Conservation (phyloP, 2,329 filamentous ascomycete genomes). For the Pyrenophora teres region DNA sequence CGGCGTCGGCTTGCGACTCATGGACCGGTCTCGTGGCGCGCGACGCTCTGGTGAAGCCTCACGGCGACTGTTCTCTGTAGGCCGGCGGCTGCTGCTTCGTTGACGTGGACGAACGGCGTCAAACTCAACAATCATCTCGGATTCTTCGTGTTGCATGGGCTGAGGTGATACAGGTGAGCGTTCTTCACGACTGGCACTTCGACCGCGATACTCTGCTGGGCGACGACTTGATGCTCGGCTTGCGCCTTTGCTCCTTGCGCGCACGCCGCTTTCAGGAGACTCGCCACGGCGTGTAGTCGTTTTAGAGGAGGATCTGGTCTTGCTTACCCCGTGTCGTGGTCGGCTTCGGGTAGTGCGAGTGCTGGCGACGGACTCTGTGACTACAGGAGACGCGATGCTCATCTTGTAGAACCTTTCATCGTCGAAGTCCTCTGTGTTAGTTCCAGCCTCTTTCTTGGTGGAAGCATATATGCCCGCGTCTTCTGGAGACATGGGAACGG, state of each 20-base stretch:
- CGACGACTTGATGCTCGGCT: constrained; percentile 46
- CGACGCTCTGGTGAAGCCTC: constrained; percentile 54
- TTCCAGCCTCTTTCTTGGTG: constrained; percentile 47
- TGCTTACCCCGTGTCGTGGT: constrained; percentile 38
- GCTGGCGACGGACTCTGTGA: constrained; percentile 45
- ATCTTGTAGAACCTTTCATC: constrained; percentile 56
- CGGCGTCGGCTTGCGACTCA: constrained; percentile 41
- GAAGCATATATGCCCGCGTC: constrained; percentile 62
- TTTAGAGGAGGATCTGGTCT: constrained; percentile 46
- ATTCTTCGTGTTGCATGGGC: constrained; percentile 68
- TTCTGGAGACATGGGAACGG: constrained; percentile 91
- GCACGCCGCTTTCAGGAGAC: constrained; percentile 40
- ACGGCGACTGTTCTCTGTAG: constrained; percentile 51
- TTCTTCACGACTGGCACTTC: constrained; percentile 46
- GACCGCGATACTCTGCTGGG: constrained; percentile 39
- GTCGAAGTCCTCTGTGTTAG: constrained; percentile 54
- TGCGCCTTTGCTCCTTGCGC: constrained; percentile 35
- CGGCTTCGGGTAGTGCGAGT: constrained; percentile 44
- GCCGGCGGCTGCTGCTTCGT: constrained; percentile 57
- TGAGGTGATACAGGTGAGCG: constrained; percentile 81
- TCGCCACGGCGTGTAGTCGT: constrained; percentile 36
- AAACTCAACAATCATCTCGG: constrained; percentile 65
- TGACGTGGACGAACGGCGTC: constrained; percentile 59
- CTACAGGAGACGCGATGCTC: constrained; percentile 40
- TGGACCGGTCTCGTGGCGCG: constrained; percentile 42